Evolutionary conservation across 225 moss, liverwort and hornwort genomes (phyloP), one percentile per base, ranked within the genome.

Genomic region (Bryum argenteum): DNA sequence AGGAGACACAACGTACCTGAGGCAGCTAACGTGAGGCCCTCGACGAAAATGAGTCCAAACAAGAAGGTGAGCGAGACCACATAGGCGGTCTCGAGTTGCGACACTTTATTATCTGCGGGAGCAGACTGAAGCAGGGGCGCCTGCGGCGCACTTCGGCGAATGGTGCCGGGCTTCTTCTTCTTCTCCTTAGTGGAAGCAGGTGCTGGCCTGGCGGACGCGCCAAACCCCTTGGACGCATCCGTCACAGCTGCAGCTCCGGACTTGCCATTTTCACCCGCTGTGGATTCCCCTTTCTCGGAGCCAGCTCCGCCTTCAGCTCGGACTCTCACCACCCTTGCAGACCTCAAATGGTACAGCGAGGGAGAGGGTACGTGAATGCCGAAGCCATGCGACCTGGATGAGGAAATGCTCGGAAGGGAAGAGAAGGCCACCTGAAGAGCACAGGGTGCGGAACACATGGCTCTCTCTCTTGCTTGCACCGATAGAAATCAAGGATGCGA

Each of bases 11-110:
- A 54, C 76, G 51, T 63, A 89, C 89, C 87, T 76, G 89, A 87
- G 61, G 89, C 87, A 52, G 82, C 80, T 41, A 89, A 76, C 14
- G 67, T 65, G 50, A 89, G 12, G 12, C 87, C 89, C 75, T 89
- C 82, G n/a, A 84, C 28, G 58, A 89, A 78, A 62, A 89, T 87
- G 67, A 89, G 75, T 13, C 73, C 66, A 41, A 84, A 65, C 65
- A 89, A 55, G 51, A 77, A 58, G 11, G 67, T 23, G 28, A 89
- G 89, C 28, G 69, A 61, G 19, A 47, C 73, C 20, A 84, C 82
- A 23, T 75, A 81, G 26, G 76, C 89, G 0, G 87, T 87, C 82
- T 89, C 89, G 18, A 89, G 70, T 66, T 87, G 89, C 70, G 82
- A 87, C 41, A 84, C 23, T 68, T 78, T 78, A 47, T 75, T 81